Evolutionary conservation across 148 eudicot species (phyloP), one percentile per base, ranked within the genome.

Genomic region (Rhododendron molle): DNA sequence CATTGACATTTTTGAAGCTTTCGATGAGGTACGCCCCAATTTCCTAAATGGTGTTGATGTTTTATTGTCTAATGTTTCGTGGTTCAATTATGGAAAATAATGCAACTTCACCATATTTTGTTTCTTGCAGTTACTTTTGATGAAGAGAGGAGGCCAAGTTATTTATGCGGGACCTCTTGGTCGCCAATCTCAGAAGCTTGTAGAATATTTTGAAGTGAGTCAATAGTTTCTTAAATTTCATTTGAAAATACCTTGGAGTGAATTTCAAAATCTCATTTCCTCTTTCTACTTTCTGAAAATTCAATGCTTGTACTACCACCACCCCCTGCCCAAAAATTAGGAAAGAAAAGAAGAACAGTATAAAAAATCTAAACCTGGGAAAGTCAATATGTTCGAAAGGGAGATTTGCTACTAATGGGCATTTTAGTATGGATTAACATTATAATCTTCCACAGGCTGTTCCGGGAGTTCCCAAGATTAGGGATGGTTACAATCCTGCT

Each of bases 1-100:
- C 87, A 95, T 95, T 73, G 94, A 95, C 83, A 93, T 95, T 71
- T 95, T 95, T 89, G 98, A 95, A 86, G 89, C 98, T 81, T 95
- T 95, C 80, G 98, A 95, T 88, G 98, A 95, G 90, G 98, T 92
- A 84, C 1, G 18, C 7, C 12, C 43, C 26, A 56, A 80, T 32
- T 2, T 52, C 4, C 11, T 12, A 7, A 34, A 13, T 79, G 4
- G 50, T 30, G 40, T 74, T 44, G 4, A 46, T 38, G 13, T 78
- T 36, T 79, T 2, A 50, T 65, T 18, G 7, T 62, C 28, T 78
- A 23, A 34, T 44, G 23, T 38, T 13, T 38, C 1, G 26, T 18
- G 32, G 16, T 74, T 5, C 2, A 10, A 7, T 38, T 38, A 20
- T 49, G 23, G 86, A 34, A 47, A 18, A 80, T 40, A 43, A 21